A percentile compares a stretch with the other conserved stretches of the same genome.
These are phyloP conservation scores for Flaveria floridana DNA, from an alignment of 140 eudicot genomes.

Conservation along the genomic window DNA sequence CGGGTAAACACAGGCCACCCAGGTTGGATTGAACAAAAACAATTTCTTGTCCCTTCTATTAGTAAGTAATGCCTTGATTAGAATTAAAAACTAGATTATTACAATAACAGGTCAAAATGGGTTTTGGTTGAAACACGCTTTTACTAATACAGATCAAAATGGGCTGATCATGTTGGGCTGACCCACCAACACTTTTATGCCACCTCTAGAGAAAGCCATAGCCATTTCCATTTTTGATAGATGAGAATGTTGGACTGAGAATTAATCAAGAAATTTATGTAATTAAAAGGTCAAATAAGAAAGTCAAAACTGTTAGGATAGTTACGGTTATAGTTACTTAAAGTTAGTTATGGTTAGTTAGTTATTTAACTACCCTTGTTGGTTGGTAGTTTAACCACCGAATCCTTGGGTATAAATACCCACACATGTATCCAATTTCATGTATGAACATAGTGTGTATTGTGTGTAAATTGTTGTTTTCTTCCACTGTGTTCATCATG, in stretches of 20 bases:
- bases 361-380: too few relatives aligned
- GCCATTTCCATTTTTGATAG: background rate
- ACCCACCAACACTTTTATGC: background rate
- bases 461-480: too few relatives aligned
- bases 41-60: background rate
- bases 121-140: background rate
- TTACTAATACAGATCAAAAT: background rate
- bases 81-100: background rate
- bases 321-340: too few relatives aligned
- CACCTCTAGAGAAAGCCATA: conserved; percentile 9
- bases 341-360: too few relatives aligned
- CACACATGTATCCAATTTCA: too few relatives aligned
- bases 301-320: too few relatives aligned
- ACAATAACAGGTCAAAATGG: background rate
- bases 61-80: background rate
- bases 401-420: too few relatives aligned
- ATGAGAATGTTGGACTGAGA: background rate
- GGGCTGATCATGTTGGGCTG: background rate
- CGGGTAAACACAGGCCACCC: background rate
- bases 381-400: too few relatives aligned
- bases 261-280: too few relatives aligned
- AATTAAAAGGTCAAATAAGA: too few relatives aligned
- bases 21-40: conserved; percentile 5
- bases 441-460: too few relatives aligned
- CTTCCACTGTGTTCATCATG: too few relatives aligned